Evolutionary conservation across 495 filamentous ascomycete species (phyloP), one percentile per base, ranked within the genome.

Genomic region (Sphaerosporella brunnea): DNA sequence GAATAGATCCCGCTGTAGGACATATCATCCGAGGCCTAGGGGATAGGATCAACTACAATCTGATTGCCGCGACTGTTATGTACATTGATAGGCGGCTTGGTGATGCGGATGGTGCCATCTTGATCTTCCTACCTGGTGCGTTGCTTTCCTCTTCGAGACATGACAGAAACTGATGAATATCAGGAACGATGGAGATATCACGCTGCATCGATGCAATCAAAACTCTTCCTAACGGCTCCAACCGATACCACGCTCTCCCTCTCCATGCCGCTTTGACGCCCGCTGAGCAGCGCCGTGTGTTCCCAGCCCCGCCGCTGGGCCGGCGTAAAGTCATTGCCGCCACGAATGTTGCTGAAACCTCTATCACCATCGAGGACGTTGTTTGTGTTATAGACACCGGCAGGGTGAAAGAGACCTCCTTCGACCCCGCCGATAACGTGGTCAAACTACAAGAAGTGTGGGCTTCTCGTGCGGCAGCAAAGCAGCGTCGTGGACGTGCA

Each of bases 321-420:
- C 84, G 80, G 63, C 69, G 90, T 19, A 97, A 97, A 65, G 77
- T 97, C 32, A 79, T 97, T 19, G 82, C 83, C 9, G 81, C 90
- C 1, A 97, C 90, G 13, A 97, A 97, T 53, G 88, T 97, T 13
- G 90, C 90, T 2, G 90, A 97, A 61, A 97, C 90, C 0, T 96
- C 90, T 8, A 96, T 97, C 58, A 97, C 90, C 0, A 97, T 97
- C 43, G 83, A 90, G 48, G 90, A 97, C 56, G 80, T 96, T 26
- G 87, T 96, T 10, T 90, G 86, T 19, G 92, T 97, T 41, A 92
- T 97, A 44, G 90, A 97, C 58, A 86, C 80, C 4, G 90, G 90
- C 15, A 76, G 82, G 24, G 88, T 97, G 18, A 96, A 96, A 62
- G 90, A 97, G 64, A 96, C 87, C 0, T 86, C 79, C 54, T 97